Evolutionary conservation across 2,329 filamentous ascomycete genomes (phyloP), one percentile per base, ranked within the genome.

Genomic region (Mycosphaerella sp.): DNA sequence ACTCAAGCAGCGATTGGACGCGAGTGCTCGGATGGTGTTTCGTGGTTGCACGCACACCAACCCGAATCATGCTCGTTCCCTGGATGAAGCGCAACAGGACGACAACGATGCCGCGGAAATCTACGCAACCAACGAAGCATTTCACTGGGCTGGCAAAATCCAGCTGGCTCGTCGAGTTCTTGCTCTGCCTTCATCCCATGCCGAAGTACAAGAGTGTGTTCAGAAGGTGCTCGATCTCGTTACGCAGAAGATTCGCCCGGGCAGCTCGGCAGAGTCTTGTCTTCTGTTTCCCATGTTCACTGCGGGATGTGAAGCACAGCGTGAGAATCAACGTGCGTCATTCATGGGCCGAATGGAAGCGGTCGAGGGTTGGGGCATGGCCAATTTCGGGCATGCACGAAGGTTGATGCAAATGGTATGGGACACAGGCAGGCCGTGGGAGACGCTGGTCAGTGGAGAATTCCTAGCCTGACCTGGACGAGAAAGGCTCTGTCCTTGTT

Each of bases 261-360:
- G 85, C 5, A 83, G 83, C 27, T 82, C 81, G 13, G 86, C 86
- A 0, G 87, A 91, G 67, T 82, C 81, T 7, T 88, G 86, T 62
- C 71, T 87, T 14, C 67, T 93, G 35, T 90, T 93, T 58, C 87
- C 88, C 0, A 82, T 93, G 70, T 93, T 93, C 67, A 87, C 86
- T 1, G 87, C 87, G 1, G 88, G 87, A 0, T 90, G 86, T 58
- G 86, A 93, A 66, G 81, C 82, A 1, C 71, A 71, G 49, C 77
- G 82, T 43, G 62, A 72, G 30, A 69, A 68, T 2, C 79, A 85
- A 59, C 74, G 82, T 44, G 70, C 71, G 18, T 75, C 80, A 61
- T 80, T 91, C 34, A 71, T 87, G 61, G 78, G 81, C 58, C 75
- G 87, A 42, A 75, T 93, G 63, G 74, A 75, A 64, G 77, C 77